Evolutionary conservation across 345 rosid species (phyloP).

Genomic region (Clausena lansium): DNA sequence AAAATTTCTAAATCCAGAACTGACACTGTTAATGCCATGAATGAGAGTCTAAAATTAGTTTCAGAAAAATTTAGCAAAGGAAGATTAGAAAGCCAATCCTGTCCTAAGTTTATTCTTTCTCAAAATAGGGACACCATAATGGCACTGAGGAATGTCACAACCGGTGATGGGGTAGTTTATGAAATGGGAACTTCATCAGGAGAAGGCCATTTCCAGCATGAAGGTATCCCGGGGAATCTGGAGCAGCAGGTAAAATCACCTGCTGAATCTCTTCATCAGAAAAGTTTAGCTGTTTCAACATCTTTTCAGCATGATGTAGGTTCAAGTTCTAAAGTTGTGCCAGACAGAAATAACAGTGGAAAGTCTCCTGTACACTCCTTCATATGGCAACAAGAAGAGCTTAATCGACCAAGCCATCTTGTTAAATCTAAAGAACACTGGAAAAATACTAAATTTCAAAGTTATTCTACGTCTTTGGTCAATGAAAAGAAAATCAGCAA

Average conservation of each 20-base stretch:
- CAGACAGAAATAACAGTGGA: conserved; percentile 18
- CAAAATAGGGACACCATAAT: conserved; percentile 11
- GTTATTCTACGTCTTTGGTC: conserved; percentile 30
- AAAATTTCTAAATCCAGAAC: conserved; percentile 13
- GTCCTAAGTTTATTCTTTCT: conserved; percentile 29
- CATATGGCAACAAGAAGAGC: conserved; percentile 19
- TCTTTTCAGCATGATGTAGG: conserved; percentile 31
- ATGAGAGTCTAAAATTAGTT: conserved; percentile 21
- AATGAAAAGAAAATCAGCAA: conserved; percentile 41
- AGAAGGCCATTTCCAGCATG: conserved; percentile 18
- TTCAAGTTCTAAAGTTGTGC: conserved; percentile 45
- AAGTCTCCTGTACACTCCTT: conserved; percentile 24
- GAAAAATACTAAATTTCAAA: conserved; percentile 15
- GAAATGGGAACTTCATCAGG: conserved; percentile 21
- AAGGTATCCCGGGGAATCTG: conserved; percentile 18
- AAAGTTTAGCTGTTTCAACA: conserved; percentile 24
- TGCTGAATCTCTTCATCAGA: conserved; percentile 21
- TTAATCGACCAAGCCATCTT: conserved; percentile 19
- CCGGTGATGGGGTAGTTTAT: conserved; percentile 8
- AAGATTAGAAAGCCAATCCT: conserved; percentile 20
- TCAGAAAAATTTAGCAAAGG: conserved; percentile 27
- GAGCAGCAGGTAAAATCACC: conserved; percentile 27
- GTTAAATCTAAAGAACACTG: conserved; percentile 23
- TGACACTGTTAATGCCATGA: conserved; percentile 14
- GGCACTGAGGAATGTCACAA: conserved; percentile 14